These are phyloP conservation scores for Pseudogymnoascus sp. DNA, from an alignment of 2,329 filamentous ascomycete genomes.

Conservation along the genomic window DNA sequence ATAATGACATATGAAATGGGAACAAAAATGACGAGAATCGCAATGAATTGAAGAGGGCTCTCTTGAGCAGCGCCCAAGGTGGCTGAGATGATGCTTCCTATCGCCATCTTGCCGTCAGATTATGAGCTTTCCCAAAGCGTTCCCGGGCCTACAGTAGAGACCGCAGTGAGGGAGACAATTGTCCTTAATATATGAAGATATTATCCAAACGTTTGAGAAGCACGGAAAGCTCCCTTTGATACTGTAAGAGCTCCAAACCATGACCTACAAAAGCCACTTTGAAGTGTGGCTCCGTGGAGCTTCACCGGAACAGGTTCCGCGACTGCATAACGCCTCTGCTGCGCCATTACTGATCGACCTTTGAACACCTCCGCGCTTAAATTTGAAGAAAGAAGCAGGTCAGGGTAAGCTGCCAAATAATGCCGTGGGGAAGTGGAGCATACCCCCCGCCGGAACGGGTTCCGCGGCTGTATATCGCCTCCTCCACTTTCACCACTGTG, in stretches of 20 bases:
- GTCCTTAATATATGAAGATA: background rate
- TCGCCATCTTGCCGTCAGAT: slow-evolving; percentile 15
- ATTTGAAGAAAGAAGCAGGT: background rate
- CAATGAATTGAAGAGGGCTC: slow-evolving; percentile 13
- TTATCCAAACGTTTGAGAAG: background rate
- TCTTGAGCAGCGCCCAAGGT: slow-evolving; percentile 11
- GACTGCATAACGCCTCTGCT: background rate
- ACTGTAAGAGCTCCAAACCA: background rate
- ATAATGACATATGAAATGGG: slow-evolving; percentile 19
- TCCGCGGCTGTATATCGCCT: background rate
- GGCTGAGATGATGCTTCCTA: slow-evolving; percentile 14
- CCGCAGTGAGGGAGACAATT: background rate
- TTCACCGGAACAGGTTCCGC: background rate
- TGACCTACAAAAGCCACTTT: background rate
- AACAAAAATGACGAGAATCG: slow-evolving; percentile 6
- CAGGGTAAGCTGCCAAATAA: background rate
- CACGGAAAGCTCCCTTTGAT: background rate
- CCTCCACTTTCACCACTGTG: background rate
- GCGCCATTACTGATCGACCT: background rate
- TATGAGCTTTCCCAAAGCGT: background rate
- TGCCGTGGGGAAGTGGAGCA: background rate
- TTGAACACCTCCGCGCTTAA: background rate
- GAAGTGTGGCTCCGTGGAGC: background rate
- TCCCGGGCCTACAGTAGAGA: background rate
- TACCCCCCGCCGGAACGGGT: background rate